These are phyloP conservation scores for Kappamyces sp. DNA, from an alignment of 192 early-diverging fungal species.

Conservation along the genomic window DNA sequence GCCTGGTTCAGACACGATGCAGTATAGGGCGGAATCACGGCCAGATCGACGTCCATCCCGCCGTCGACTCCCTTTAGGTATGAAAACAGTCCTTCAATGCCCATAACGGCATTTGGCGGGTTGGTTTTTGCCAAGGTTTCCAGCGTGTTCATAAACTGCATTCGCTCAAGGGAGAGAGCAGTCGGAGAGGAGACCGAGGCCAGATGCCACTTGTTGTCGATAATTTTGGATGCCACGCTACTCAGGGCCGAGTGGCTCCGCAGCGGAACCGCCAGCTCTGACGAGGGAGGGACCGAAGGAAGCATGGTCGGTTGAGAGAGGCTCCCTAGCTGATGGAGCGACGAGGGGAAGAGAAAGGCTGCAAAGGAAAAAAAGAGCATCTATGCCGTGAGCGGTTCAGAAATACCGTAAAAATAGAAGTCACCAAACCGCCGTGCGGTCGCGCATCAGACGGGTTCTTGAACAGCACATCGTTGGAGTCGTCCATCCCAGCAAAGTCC, in stretches of 20 bases:
- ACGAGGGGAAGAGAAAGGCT: conserved; percentile 11
- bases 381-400: background rate
- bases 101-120: conserved; percentile 12
- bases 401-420: background rate
- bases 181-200: background rate
- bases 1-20: background rate
- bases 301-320: too few species aligned
- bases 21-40: background rate
- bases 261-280: too few species aligned
- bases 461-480: too few species aligned
- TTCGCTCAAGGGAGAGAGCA: background rate
- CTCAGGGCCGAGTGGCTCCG: too few species aligned
- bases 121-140: conserved; percentile 3
- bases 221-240: too few species aligned
- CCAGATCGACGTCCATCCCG: background rate
- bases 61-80: background rate
- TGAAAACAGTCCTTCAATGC: conserved; percentile 7
- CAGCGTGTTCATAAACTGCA: conserved; percentile 3
- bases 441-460: background rate
- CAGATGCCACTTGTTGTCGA: too few species aligned
- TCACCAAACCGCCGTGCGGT: background rate
- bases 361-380: conserved; percentile 16
- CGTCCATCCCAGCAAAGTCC: too few species aligned
- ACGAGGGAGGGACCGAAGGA: too few species aligned
- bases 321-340: too few species aligned